Base-by-base conservation (phyloP, 192 early-diverging fungal species). In the Thamnidium elegans region DNA sequence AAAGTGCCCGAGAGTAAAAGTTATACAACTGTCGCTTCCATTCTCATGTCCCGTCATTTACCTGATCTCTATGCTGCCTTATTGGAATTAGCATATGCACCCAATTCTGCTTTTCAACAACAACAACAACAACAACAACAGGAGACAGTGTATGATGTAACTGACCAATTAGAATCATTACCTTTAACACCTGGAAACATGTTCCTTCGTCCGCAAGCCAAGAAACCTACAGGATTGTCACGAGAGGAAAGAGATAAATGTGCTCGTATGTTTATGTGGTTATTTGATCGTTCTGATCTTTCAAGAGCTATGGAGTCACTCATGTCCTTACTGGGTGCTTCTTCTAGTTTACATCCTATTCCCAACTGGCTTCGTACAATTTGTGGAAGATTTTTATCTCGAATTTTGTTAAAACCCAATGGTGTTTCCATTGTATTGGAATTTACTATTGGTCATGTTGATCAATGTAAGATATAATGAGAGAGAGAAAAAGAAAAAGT, bases 31-130 rank as follows among this genome's bases (percentile, higher is more conserved):
- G 73, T 90, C 3, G 79, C 81, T 5, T 76, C 79, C 1, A 78
- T 88, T 26, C 39, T 92, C 9, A 63, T 77, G 4, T 72, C 58
- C 43, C 84, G 83, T 53, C 78, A 88, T 65, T 64, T 87, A 6
- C 70, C 81, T 0, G 91, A 93, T 68, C 32, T 93, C 14, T 79
- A 89, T 47, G 86, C 89, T 2, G 79, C 78, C 0, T 73, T 91
- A 17, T 65, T 93, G 26, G 86, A 90, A 60, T 55, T 87, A 13
- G 86, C 87, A 0, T 93, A 88, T 69, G 79, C 79, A 43, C 90
- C 91, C 5, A 23, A 79, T 1, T 72, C 83, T 19, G 73, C 72
- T 20, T 62, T 69, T 20, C 36, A 39, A 39, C 23, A 14, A 13
- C 48, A 50, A 13, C 20, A 20, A 6, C 36, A 39, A 7, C 34